Evolutionary conservation across 208 protist species (phyloP), one percentile per base, ranked within the genome.

Genomic region (Wallacemonas sp.): DNA sequence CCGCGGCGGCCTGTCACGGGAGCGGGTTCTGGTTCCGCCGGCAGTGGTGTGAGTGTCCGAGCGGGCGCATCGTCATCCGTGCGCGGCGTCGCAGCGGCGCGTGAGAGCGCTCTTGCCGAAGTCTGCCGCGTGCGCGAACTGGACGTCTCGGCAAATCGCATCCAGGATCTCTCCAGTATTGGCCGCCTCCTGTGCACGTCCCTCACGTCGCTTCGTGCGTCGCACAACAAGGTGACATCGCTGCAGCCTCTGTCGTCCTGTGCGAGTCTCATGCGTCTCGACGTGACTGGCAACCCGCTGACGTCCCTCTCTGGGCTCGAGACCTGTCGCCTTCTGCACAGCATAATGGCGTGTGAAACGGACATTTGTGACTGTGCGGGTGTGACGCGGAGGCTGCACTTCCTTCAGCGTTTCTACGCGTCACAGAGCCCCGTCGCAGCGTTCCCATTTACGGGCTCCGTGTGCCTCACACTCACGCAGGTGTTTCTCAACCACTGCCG

Each of bases 401-500:
- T 96, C 17, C 70, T 92, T 24, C 72, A 78, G 29, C 76, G 76
- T 46, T 61, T 96, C 23, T 92, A 77, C 57, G 43, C 85, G 2
- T 94, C 90, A 11, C 61, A 84, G 63, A 94, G 91, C 54, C 54
- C 49, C n/a, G 63, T 92, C 27, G 4, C 23, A 12, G 21, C 16
- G 2, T 66, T 85, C 30, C 83, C 56, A 5, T 39, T 32, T 26
- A 33, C 32, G 16, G 41, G 43, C 16, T n/a, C 14, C 12, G 55
- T n/a, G 6, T 79, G 81, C 29, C 26, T 68, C 24, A 92, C 80
- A 34, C 63, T 96, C 2, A 80, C 72, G 16, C 79, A 94, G 49
- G 74, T 96, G 3, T 93, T 93, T 60, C 54, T 94, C 11, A 93
- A 91, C 61, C 62, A 86, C 55, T 83, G 81, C 52, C 38, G 57